Conservation (phyloP, 129 eudicot genomes). For the Pulicaria dysenterica region DNA sequence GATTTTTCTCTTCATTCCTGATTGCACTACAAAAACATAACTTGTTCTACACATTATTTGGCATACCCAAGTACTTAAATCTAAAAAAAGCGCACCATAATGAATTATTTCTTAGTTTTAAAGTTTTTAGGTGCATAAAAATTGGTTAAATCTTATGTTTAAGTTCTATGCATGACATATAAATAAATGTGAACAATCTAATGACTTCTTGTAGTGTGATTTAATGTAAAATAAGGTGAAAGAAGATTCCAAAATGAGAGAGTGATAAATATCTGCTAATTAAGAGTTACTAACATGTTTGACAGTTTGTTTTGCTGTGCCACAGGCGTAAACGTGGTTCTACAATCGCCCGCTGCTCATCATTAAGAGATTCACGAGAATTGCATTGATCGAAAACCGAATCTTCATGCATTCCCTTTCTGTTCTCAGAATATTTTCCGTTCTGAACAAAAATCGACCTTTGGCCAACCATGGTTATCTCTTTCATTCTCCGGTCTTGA, state of each 20-base stretch:
- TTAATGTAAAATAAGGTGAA: background rate
- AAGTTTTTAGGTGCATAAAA: no score
- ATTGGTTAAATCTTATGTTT: no score
- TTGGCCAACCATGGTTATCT: constrained; percentile 92
- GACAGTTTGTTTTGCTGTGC: constrained; percentile 99
- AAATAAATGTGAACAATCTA: background rate
- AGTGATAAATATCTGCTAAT: background rate
- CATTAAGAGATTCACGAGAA: constrained; percentile 61
- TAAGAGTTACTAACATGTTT: constrained; percentile 61
- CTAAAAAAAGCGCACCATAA: background rate
- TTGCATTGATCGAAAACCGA: constrained; percentile 25
- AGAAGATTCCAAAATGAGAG: background rate
- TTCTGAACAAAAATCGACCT: constrained; percentile 47
- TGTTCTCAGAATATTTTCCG: constrained; percentile 29
- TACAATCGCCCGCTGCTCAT: constrained; percentile 70
- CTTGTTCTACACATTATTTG: background rate
- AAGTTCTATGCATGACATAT: no score
- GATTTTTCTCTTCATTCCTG: background rate
- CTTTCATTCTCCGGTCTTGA: constrained; percentile 42
- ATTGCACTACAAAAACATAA: background rate
- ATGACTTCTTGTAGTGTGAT: background rate
- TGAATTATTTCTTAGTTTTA: no score
- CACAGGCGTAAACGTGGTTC: constrained; percentile 92
- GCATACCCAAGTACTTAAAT: background rate
- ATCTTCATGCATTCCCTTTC: constrained; percentile 29